Base-by-base conservation (phyloP, 495 filamentous ascomycete species). In the Hypoxylon trugodes region DNA sequence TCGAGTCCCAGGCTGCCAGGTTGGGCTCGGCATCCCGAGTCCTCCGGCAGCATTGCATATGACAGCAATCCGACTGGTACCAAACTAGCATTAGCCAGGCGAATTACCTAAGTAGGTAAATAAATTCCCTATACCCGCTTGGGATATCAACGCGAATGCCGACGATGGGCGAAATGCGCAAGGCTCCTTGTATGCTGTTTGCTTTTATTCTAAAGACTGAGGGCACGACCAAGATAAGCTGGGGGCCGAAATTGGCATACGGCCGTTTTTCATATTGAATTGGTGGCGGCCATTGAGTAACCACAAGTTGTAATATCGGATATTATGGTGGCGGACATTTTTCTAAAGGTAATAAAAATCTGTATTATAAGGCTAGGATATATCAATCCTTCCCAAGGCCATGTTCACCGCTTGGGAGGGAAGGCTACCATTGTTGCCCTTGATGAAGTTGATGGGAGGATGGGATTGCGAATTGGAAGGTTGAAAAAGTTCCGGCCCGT, bases 11-110 rank as follows among this genome's bases (percentile, higher is more conserved):
- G n/a, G n/a, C n/a, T n/a, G 18, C 16, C 26, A 18, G 40, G 48
- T 59, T 54, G 35, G 54, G 36, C 36, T 54, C 61, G 61, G 61
- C 41, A 65, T 59, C 10, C 54, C 61, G 61, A 65, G 42, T 59
- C 32, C 47, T 41, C 42, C 40, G 54, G 53, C 47, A 59, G 21
- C 33, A 47, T 35, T 52, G 38, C 47, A 15, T 35, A 26, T 16
- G 30, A 36, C n/a, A 52, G 46, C 40, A 36, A 35, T 21, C 28
- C 43, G 33, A 30, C 33, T n/a, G n/a, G n/a, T n/a, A n/a, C n/a
- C n/a, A n/a, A n/a, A n/a, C n/a, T n/a, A n/a, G n/a, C n/a, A n/a
- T n/a, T n/a, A n/a, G n/a, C n/a, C n/a, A n/a, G n/a, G n/a, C n/a
- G n/a, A n/a, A n/a, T n/a, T n/a, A n/a, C n/a, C n/a, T 24, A 22